phyloP scores from a whole-genome alignment of 1,139 yeast species.

The Dujonia santamariae region DNA sequence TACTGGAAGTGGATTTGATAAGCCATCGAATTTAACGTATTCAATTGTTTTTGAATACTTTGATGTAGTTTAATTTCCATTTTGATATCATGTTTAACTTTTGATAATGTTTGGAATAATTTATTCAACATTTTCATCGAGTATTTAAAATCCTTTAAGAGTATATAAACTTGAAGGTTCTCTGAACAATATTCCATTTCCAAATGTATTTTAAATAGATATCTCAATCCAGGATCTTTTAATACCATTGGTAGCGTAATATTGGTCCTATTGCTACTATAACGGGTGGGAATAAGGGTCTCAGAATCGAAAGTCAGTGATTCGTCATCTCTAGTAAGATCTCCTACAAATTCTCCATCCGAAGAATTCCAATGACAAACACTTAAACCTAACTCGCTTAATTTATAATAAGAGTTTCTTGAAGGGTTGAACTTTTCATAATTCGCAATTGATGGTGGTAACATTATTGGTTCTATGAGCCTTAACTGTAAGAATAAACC shows the following conservation, averaged over 20 bases:
- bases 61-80: slow-evolving; percentile 10
- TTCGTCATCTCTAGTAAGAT: background rate
- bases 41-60: slow-evolving; percentile 22
- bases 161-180: slow-evolving; percentile 68
- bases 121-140: slow-evolving; percentile 17
- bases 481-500: slow-evolving; percentile 50
- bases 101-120: slow-evolving; percentile 3
- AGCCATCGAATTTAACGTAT: slow-evolving; percentile 21
- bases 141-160: slow-evolving; percentile 43
- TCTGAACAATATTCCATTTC: slow-evolving; percentile 68
- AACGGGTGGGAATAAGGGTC: background rate
- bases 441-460: slow-evolving; percentile 12
- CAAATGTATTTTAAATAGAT: slow-evolving; percentile 64
- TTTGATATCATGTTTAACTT: background rate
- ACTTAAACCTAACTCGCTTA: slow-evolving; percentile 19
- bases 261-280: background rate
- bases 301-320: slow-evolving; percentile 1
- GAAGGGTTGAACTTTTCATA: slow-evolving; percentile 11
- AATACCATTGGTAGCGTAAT: slow-evolving; percentile 46
- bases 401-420: slow-evolving; percentile 19
- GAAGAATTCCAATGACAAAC: slow-evolving; percentile 22
- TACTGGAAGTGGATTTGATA: slow-evolving; percentile 66
- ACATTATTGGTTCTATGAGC: slow-evolving; percentile 42
- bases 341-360: slow-evolving; percentile 1
- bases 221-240: slow-evolving; percentile 75